These are phyloP conservation scores for Mycena chlorophos DNA, from an alignment of 768 basidiomycete genomes.

Conservation along the genomic window DNA sequence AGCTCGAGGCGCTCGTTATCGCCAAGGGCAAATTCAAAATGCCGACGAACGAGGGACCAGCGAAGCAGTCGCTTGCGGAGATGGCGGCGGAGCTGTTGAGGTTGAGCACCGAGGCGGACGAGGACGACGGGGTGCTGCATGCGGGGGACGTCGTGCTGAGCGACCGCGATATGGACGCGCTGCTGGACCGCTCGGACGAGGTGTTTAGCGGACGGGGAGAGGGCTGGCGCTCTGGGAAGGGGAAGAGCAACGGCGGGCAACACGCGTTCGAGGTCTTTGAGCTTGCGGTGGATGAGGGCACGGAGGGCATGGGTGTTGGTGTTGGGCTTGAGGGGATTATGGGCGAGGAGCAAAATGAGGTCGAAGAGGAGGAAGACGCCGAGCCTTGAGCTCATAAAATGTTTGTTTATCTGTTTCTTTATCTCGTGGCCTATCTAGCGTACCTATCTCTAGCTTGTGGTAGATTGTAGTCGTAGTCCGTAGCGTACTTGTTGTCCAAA, in stretches of 20 bases:
- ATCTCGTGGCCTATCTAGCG: too few species aligned
- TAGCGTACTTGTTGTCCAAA: too few species aligned
- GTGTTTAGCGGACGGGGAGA: conserved; percentile 70
- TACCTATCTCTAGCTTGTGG: too few species aligned
- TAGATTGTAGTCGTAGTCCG: too few species aligned
- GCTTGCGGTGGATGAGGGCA: conserved; percentile 59
- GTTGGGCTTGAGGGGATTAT: conserved; percentile 64
- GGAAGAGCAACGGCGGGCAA: conserved; percentile 34
- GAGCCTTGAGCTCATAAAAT: too few species aligned
- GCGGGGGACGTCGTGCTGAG: conserved; percentile 75
- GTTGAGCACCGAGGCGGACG: conserved; percentile 71
- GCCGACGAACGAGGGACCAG: conserved; percentile 54
- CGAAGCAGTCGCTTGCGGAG: conserved; percentile 66
- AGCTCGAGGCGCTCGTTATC: conserved; percentile 93
- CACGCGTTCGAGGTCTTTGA: conserved; percentile 80
- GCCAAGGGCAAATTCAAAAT: conserved; percentile 90
- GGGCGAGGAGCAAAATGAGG: conserved; percentile 41
- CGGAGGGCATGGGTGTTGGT: conserved; percentile 37
- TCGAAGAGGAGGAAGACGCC: conserved; percentile 8
- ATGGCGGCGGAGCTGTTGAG: conserved; percentile 75
- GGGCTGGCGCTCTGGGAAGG: conserved; percentile 63
- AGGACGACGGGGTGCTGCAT: not conserved
- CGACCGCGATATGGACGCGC: conserved; percentile 74
- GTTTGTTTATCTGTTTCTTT: too few species aligned
- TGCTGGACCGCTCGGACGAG: conserved; percentile 77